Evolutionary conservation across 2,329 filamentous ascomycete species (phyloP), one percentile per base, ranked within the genome.

Genomic region (Rhinocladiella mackenziei): DNA sequence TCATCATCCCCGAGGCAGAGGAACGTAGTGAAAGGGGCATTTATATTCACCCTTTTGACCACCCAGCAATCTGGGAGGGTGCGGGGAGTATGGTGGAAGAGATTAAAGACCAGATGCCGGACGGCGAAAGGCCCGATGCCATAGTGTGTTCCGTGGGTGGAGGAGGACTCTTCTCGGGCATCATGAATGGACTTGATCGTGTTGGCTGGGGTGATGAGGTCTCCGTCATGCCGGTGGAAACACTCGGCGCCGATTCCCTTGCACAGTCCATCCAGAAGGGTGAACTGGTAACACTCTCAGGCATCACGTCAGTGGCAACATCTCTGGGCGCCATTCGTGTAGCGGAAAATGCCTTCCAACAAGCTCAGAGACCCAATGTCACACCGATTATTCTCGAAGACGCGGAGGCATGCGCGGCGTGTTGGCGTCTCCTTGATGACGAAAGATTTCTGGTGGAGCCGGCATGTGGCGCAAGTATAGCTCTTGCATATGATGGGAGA

Each of bases 381-480:
- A 71, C 72, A 26, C 81, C 75, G 50, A 66, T 77, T 2, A 83
- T 88, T 0, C 70, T 92, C 6, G 74, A 73, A 2, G 87, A 94
- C 57, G 81, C 80, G 3, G 86, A 92, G 58, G 89, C 91, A 0
- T 87, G 86, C 14, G 77, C 82, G 65, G 89, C 82, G 2, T 85
- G 83, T 41, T 80, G 84, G 58, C 73, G 78, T 17, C 81, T 96
- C 50, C 83, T 86, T 7, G 85, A 96, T 54, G 88, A 94, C 49
- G 86, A 89, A 56, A 71, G 84, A 18, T 68, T 91, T 44, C 70
- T 95, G 45, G 86, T 95, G 2, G 91, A 97, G 69, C 72, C 84
- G 25, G 81, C 89, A 0, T 96, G 91, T 62, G 89, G 89, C 1
- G 88, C 91, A 4, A 84, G 83, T 39, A 66, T 94, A 9, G 86